Evolutionary conservation across 768 basidiomycete species (phyloP), one percentile per base, ranked within the genome.

Genomic region (Ephemerocybe angulata): DNA sequence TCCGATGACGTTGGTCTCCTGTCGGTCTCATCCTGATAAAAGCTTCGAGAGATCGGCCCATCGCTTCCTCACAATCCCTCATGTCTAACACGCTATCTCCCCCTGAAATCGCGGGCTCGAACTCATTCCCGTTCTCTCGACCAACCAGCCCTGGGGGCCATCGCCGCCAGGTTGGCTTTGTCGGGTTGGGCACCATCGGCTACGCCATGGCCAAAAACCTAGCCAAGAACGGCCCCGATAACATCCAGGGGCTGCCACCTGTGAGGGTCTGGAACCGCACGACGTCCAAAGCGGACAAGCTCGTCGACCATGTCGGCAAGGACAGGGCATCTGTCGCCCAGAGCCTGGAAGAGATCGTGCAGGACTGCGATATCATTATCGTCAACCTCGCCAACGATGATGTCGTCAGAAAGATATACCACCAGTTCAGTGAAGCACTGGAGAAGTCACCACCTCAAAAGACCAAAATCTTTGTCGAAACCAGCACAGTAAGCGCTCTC

Each of bases 391-490:
- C 83, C 10, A 81, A 80, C 61, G 93, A 96, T 62, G 80, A 79
- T 24, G 86, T 80, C 10, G 87, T 90, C 5, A 80, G 79, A 66
- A 71, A 66, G 15, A 73, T 88, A 4, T 93, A 88, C 63, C 69
- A 75, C 37, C 69, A 82, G 53, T 81, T 93, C 49, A 77, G 79
- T 7, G 72, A 77, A 35, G 79, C 80, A 4, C 74, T 92, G 7
- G 75, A 76, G 69, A 88, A 53, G 44, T 33, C 12, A n/a, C 25
- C 21, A 19, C 21, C 38, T 41, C 17, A 75, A 6, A 76, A 71
- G 63, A 68, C 75, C 60, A 93, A 86, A 66, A 87, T 91, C 43
- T 92, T 94, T 59, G 86, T 93, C 29, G 92, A 95, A 61, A 91
- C 87, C 12, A 85, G 85, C 70, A 95, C 92, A 2, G 89, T 90